A percentile compares a stretch with the other conserved stretches of the same genome.
Evolutionary conservation across 2,329 filamentous ascomycete species (phyloP).

Genomic region (Epichloe typhina): DNA sequence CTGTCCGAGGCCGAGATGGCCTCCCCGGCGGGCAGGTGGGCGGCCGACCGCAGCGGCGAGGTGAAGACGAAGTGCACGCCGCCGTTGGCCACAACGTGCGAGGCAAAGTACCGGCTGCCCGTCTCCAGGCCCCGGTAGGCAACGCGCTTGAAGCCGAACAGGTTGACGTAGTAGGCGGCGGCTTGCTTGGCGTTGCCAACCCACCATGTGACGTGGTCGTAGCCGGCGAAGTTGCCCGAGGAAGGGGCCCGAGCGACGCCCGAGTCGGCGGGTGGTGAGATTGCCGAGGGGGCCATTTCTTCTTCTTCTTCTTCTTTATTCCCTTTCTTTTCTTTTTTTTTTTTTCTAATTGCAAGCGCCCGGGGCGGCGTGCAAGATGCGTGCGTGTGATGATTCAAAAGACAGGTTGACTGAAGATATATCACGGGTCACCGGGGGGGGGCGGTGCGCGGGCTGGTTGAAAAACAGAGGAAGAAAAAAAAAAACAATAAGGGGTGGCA

Average conservation of each 20-base stretch:
- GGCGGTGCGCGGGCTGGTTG: too few species aligned
- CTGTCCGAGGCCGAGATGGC: slow-evolving; percentile 51
- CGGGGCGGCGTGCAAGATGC: too few species aligned
- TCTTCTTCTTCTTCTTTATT: too few species aligned
- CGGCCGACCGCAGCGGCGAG: slow-evolving; percentile 57
- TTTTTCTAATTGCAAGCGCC: neutral
- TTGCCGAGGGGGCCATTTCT: slow-evolving; percentile 45
- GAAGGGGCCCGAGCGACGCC: slow-evolving; percentile 23
- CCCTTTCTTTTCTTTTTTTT: too few species aligned
- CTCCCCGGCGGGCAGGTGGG: slow-evolving; percentile 42
- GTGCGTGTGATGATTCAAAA: too few species aligned
- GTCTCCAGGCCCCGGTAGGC: slow-evolving; percentile 86
- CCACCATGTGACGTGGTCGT: slow-evolving; percentile 92
- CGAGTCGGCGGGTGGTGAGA: slow-evolving; percentile 32
- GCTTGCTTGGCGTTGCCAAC: slow-evolving; percentile 96
- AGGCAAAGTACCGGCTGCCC: slow-evolving; percentile 66
- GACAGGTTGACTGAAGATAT: too few species aligned
- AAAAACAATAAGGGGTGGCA: neutral
- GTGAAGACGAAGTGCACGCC: slow-evolving; percentile 72
- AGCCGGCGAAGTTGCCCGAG: slow-evolving; percentile 56
- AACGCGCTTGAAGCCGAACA: slow-evolving; percentile 72
- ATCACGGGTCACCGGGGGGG: too few species aligned
- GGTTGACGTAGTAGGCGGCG: slow-evolving; percentile 73
- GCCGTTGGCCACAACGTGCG: slow-evolving; percentile 70
- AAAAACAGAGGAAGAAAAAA: too few species aligned